phyloP scores from a whole-genome alignment of 1,139 yeast species.

The Taiozyma onychis region DNA sequence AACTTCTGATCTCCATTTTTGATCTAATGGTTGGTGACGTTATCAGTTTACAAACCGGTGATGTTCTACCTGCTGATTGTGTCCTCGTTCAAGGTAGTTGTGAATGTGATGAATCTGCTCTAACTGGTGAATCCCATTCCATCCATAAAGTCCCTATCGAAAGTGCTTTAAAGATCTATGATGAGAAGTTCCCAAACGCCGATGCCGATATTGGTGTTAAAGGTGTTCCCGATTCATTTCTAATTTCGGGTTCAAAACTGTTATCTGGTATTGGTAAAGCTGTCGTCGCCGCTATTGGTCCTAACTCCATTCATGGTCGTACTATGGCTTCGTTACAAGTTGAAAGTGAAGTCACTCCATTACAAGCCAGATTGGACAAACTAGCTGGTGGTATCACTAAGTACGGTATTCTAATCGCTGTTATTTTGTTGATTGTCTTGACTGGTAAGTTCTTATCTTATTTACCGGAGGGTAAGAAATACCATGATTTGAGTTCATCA shows the following conservation, averaged over 20 bases:
- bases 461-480: slow-evolving; percentile 48
- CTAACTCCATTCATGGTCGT: slow-evolving; percentile 83
- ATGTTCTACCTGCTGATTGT: slow-evolving; percentile 86
- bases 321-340: slow-evolving; percentile 75
- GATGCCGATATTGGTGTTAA: slow-evolving; percentile 45
- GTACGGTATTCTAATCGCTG: slow-evolving; percentile 84
- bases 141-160: slow-evolving; percentile 59
- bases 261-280: slow-evolving; percentile 85
- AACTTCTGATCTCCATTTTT: slow-evolving; percentile 63
- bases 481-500: slow-evolving; percentile 45
- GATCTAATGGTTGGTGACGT: slow-evolving; percentile 86
- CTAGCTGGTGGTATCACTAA: slow-evolving; percentile 93
- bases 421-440: slow-evolving; percentile 68
- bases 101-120: slow-evolving; percentile 87
- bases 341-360: slow-evolving; percentile 81
- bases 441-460: slow-evolving; percentile 72
- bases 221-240: slow-evolving; percentile 61
- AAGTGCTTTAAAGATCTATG: slow-evolving; percentile 35
- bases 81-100: slow-evolving; percentile 67
- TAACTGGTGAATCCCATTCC: slow-evolving; percentile 91
- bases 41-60: slow-evolving; percentile 84
- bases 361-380: slow-evolving; percentile 74
- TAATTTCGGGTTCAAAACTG: slow-evolving; percentile 88
- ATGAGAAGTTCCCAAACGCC: slow-evolving; percentile 27
- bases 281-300: slow-evolving; percentile 86